Evolutionary conservation across 1,284 basidiomycete genomes (phyloP).

Genomic region (Cutaneotrichosporon dermatis): DNA sequence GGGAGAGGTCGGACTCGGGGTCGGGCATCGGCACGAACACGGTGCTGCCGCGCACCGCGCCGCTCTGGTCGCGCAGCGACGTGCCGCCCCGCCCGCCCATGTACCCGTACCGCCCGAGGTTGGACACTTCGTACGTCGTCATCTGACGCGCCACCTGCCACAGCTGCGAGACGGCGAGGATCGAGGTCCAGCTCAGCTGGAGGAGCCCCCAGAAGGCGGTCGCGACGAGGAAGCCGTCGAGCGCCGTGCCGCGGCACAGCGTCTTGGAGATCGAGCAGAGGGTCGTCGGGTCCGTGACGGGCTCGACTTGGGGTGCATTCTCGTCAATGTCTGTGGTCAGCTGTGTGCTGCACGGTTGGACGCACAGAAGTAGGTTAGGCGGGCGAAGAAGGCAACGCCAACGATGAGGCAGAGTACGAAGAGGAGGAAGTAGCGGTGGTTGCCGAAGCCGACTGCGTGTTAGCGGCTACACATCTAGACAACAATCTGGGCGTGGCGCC

Average conservation of each 20-base stretch:
- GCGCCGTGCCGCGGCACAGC: constrained; percentile 60
- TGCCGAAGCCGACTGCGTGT: constrained; percentile 75
- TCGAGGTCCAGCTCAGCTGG: constrained; percentile 86
- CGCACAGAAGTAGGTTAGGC: constrained; percentile 75
- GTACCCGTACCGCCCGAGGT: constrained; percentile 89
- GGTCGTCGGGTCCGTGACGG: constrained; percentile 50
- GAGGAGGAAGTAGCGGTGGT: constrained; percentile 89
- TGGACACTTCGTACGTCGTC: constrained; percentile 93
- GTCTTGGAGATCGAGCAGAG: constrained; percentile 63
- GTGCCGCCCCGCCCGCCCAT: constrained; percentile 84
- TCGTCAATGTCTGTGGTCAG: constrained; percentile 42
- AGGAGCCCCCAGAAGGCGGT: constrained; percentile 79
- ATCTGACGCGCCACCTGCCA: constrained; percentile 93
- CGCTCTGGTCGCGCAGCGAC: constrained; percentile 46
- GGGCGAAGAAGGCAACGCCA: constrained; percentile 75
- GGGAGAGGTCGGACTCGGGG: neutral
- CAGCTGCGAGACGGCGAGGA: constrained; percentile 77
- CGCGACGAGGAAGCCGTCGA: constrained; percentile 78
- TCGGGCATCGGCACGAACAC: constrained; percentile 16
- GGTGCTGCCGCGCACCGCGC: constrained; percentile 39
- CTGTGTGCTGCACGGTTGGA: constrained; percentile 14
- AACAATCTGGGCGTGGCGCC: neutral
- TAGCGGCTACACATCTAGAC: neutral
- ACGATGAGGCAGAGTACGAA: constrained; percentile 80
- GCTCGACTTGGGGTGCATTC: constrained; percentile 48